Base-by-base conservation (phyloP, 1,284 basidiomycete genomes). In the Ganoderma sp. region DNA sequence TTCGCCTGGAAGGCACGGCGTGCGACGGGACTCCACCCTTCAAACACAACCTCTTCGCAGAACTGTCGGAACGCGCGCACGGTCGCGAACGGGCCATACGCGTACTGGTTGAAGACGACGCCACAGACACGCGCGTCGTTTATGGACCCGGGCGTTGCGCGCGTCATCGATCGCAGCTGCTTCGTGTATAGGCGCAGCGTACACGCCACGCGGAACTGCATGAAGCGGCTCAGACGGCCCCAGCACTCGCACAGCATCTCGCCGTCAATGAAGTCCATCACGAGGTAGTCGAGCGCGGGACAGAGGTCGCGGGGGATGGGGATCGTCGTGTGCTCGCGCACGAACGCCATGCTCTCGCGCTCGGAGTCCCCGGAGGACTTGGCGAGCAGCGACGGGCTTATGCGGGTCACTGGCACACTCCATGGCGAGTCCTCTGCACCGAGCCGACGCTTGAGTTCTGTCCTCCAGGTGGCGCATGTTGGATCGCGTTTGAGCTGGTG, bases 201-300 rank as follows among this genome's bases (percentile, higher is more conserved):
- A 65, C 75, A 77, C 8, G 75, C 75, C 19, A 76, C 69, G 32
- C 74, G 73, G 50, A 77, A 72, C 50, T 71, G 69, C 73, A 67
- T 72, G 54, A 73, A 72, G 2, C 28, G 39, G 62, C 64, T 67
- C 28, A 68, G 69, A 14, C 57, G 67, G 15, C 56, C 34, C 76
- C 77, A 78, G 66, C 73, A 74, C n/a, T 75, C 68, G 9, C 37
- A 17, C 25, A 77, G 68, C 67, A 67, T 74, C 15, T 69, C 61
- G 32, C 75, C 75, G 58, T 75, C 71, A 25, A 78, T 64, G 60
- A 64, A 69, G 28, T 77, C 74, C 74, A 76, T 74, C 56, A 76
- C 63, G 42, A 75, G 60, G 45, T 22, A 22, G 9, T n/a, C 2
- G 8, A 48, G 45, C n/a, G 10, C n/a, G 1, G 19, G 45, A 10